Base-by-base conservation (phyloP, 169 alveolate genomes). In the Cryptosporidium canis region DNA sequence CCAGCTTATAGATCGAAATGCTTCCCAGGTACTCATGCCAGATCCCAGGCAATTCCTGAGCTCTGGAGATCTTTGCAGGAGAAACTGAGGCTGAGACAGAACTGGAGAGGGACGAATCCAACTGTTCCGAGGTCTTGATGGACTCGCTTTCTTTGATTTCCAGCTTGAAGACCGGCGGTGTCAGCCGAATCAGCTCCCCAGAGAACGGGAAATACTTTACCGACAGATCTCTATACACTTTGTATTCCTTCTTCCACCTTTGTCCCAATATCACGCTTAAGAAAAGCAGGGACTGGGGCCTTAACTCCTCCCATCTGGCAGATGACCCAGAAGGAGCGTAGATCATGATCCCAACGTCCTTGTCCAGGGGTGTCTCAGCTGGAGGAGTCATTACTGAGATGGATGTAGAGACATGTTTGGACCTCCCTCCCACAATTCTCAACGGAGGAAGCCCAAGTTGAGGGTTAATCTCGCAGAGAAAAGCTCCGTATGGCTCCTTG, bases 351-450 rank as follows among this genome's bases (percentile, higher is more conserved):
- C 8, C 39, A 21, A 63, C 2, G 14, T 6, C 3, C 6, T 6
- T 1, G 3, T 1, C 48, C 24, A 18, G 33, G 0, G 2, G 18
- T 1, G 29, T 2, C 9, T 61, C 87, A 4, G 44, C 24, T n/a
- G 87, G 87, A 33, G 87, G 87, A 18, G 48, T 56, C 56, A 58
- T 77, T 6, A 77, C 64, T 27, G 87, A 77, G n/a, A 77, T 77
- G 1, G 87, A 58, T 4, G 64, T 63, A 3, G 45, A 41, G 12
- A 61, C 24, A 0, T 33, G 21, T 18, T 58, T 53, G 7, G 58
- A 39, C 7, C 39, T 37, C 12, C n/a, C 12, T 5, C 47, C 61
- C 16, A n/a, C 7, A 5, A 77, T 16, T 33, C 31, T 77, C 16
- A 58, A 33, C 2, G 44, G 43, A 18, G 87, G 87, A 39, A 77